Conservation (phyloP, 352 stramenopile genomes). For the Globisporangium iwayamae region DNA sequence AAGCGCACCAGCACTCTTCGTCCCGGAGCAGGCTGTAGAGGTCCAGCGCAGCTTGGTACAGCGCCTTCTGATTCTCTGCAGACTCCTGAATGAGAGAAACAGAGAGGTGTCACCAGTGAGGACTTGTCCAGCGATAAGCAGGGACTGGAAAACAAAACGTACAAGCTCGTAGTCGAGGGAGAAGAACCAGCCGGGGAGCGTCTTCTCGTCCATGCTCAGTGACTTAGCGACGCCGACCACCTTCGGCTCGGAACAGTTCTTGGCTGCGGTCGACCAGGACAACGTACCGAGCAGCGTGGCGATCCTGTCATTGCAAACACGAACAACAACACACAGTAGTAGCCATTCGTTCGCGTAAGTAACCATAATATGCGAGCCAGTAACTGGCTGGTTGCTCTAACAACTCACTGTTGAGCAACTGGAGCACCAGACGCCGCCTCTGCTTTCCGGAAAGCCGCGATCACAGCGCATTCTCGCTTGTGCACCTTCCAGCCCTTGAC, state of each 20-base stretch:
- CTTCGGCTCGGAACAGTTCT: conserved; percentile 34
- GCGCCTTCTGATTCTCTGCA: conserved; percentile 38
- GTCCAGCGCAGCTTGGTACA: conserved; percentile 45
- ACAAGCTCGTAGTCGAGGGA: conserved; percentile 50
- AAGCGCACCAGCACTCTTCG: conserved; percentile 58
- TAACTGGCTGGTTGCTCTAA: neutral
- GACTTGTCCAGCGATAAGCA: neutral
- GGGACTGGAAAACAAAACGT: neutral
- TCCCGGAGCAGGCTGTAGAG: conserved; percentile 68
- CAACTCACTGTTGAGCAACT: conserved; percentile 3
- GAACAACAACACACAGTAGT: neutral
- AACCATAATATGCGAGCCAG: neutral
- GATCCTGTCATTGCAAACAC: conserved; percentile 25
- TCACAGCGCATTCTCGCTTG: conserved; percentile 59
- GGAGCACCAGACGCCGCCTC: neutral
- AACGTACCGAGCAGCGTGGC: conserved; percentile 33
- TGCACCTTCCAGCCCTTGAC: conserved; percentile 51
- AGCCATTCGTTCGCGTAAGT: neutral
- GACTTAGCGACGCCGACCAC: conserved; percentile 50
- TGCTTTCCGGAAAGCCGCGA: conserved; percentile 46
- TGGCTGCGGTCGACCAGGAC: conserved; percentile 29
- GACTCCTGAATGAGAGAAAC: conserved; percentile 25
- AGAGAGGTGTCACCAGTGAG: neutral
- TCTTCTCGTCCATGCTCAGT: conserved; percentile 35
- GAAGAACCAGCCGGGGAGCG: conserved; percentile 71